phyloP scores from a whole-genome alignment of 169 alveolate species.

The Pseudocohnilembus persalinus region DNA sequence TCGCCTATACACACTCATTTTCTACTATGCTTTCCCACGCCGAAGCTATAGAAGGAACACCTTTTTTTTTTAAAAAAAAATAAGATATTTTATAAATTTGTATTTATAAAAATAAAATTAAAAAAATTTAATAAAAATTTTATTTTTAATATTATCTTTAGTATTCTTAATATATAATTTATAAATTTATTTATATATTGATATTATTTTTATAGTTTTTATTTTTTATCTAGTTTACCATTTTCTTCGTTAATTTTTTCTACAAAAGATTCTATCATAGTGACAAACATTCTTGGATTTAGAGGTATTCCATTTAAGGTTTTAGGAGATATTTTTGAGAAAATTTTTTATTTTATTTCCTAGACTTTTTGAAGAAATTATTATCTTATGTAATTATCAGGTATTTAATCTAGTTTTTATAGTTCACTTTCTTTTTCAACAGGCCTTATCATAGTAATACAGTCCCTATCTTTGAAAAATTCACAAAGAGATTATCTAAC shows the following conservation, averaged over 20 bases:
- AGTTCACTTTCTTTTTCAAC: slow-evolving; percentile 62
- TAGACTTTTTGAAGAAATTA: slow-evolving; percentile 28
- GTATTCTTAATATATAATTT: background rate
- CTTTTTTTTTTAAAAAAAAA: background rate
- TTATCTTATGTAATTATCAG: slow-evolving; percentile 14
- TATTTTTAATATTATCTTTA: background rate
- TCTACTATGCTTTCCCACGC: slow-evolving; percentile 77
- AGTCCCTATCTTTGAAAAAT: slow-evolving; percentile 76
- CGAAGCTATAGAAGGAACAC: slow-evolving; percentile 74
- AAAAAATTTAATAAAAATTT: background rate
- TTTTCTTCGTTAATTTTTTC: slow-evolving; percentile 64
- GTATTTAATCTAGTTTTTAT: slow-evolving; percentile 22
- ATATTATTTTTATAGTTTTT: slow-evolving; percentile 76
- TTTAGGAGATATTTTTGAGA: slow-evolving; percentile 70
- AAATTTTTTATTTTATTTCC: slow-evolving; percentile 34
- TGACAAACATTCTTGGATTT: slow-evolving; percentile 68
- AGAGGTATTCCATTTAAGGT: slow-evolving; percentile 62
- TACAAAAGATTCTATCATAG: slow-evolving; percentile 57
- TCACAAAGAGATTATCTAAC: slow-evolving; percentile 71
- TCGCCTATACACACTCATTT: slow-evolving; percentile 61
- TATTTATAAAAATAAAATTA: background rate
- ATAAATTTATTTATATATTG: background rate
- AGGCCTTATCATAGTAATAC: slow-evolving; percentile 82
- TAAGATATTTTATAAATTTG: background rate
- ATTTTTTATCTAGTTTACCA: slow-evolving; percentile 81